Base-by-base conservation (phyloP, 768 basidiomycete species). In the Ramaria rubella region DNA sequence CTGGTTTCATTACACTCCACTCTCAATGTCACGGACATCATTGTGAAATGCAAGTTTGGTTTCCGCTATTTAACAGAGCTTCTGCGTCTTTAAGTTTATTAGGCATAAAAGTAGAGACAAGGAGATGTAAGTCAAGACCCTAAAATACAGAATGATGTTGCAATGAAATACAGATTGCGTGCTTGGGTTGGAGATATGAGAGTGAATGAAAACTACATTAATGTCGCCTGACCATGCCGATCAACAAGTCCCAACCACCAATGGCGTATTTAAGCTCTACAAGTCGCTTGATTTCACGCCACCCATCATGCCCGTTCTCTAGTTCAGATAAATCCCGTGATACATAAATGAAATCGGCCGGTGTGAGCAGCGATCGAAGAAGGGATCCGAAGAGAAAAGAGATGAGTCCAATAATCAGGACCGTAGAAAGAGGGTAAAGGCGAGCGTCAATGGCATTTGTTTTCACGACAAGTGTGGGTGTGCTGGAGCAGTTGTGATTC, bases 361-460 rank as follows among this genome's bases (percentile, higher is more conserved):
- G 90, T 5, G 86, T 88, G 36, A 97, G 74, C 59, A 98, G 76
- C 17, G 90, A 92, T 55, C 95, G 82, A 59, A 96, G 72, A 55
- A 98, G 74, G 26, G 92, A 94, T 56, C 95, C 95, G 64, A 97
- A 80, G 64, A 98, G 73, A 70, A 98, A 94, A 26, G 88, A 86
- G 63, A 96, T 88, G 60, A 98, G 69, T 36, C 84, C 92, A 36
- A 87, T 81, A 58, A 92, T 73, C 62, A 96, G 65, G 58, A 95
- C 70, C 40, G 83, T 85, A 44, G 75, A 73, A 51, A 78, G 67
- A 40, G 73, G 73, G 63, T 75, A 82, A 55, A 53, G 62, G 54
- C 63, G 55, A 38, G 31, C 49, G 31, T 43, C 19, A 45, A 36
- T 21, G 45, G 34, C 57, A 19, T 59, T 50, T 58, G 24, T 17